These are phyloP conservation scores for Ascochyta rabiei DNA, from an alignment of 2,329 filamentous ascomycete genomes.

Conservation along the genomic window DNA sequence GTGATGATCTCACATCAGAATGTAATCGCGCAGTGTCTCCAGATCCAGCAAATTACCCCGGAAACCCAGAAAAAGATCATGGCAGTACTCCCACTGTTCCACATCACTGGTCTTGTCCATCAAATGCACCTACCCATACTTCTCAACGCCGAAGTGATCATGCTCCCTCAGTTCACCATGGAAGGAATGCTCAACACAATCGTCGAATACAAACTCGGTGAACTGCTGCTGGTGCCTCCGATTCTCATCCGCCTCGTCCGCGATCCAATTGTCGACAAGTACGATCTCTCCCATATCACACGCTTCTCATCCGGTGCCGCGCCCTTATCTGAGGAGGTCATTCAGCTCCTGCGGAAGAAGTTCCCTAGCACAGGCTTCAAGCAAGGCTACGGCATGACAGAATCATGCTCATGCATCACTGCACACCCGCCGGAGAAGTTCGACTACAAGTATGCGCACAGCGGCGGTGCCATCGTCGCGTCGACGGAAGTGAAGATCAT, in stretches of 20 bases:
- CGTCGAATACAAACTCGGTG: slow-evolving; percentile 57
- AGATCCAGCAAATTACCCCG: slow-evolving; percentile 52
- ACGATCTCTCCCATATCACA: slow-evolving; percentile 62
- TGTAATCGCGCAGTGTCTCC: slow-evolving; percentile 63
- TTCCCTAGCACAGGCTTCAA: slow-evolving; percentile 68
- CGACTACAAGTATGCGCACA: slow-evolving; percentile 63
- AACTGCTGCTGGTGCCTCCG: slow-evolving; percentile 60
- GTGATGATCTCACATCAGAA: slow-evolving; percentile 47
- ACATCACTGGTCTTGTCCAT: slow-evolving; percentile 46
- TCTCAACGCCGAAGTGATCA: slow-evolving; percentile 69
- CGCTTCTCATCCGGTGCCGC: slow-evolving; percentile 67
- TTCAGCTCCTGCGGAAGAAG: slow-evolving; percentile 60
- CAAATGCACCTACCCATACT: slow-evolving; percentile 67
- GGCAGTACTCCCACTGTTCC: slow-evolving; percentile 43
- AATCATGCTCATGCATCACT: slow-evolving; percentile 68
- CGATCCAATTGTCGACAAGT: slow-evolving; percentile 60
- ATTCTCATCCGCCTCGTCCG: slow-evolving; percentile 66
- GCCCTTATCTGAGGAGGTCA: slow-evolving; percentile 63
- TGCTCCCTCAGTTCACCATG: slow-evolving; percentile 68
- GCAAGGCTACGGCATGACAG: slow-evolving; percentile 73
- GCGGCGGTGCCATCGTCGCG: slow-evolving; percentile 62
- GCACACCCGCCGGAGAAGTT: slow-evolving; percentile 63
- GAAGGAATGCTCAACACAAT: slow-evolving; percentile 55
- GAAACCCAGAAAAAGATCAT: slow-evolving; percentile 50
- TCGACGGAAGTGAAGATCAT: slow-evolving; percentile 67